phyloP scores from a whole-genome alignment of 2,329 filamentous ascomycete species.

The Paracorniculantispora psalliotae region DNA sequence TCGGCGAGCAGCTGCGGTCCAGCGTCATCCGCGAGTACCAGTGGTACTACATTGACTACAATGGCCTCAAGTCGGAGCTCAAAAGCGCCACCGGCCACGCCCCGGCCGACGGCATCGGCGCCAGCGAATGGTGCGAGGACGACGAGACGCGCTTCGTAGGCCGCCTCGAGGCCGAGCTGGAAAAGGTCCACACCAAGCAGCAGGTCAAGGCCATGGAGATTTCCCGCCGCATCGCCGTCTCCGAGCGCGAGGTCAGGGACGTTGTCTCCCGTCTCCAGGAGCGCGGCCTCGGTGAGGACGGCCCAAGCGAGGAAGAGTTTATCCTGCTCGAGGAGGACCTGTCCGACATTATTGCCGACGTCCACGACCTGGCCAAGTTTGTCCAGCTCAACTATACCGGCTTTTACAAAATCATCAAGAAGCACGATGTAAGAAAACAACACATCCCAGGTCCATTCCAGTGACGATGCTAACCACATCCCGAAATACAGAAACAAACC shows the following conservation, averaged over 20 bases:
- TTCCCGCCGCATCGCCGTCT: slow-evolving; percentile 78
- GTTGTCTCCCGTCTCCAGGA: slow-evolving; percentile 72
- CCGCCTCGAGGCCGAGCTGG: slow-evolving; percentile 83
- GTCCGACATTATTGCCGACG: slow-evolving; percentile 96
- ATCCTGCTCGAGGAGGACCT: slow-evolving; percentile 89
- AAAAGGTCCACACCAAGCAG: slow-evolving; percentile 97
- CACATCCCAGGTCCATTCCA: not conserved
- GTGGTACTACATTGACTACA: slow-evolving; percentile 98
- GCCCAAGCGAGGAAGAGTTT: slow-evolving; percentile 85
- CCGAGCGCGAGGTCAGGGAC: slow-evolving; percentile 83
- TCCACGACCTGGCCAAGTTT: slow-evolving; percentile 96
- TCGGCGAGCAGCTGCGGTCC: slow-evolving; percentile 93
- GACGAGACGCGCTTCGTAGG: slow-evolving; percentile 86
- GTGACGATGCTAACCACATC: not conserved
- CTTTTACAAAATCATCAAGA: slow-evolving; percentile 99
- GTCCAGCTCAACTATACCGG: slow-evolving; percentile 98
- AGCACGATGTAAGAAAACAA: slow-evolving; percentile 72
- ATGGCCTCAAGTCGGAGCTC: slow-evolving; percentile 82
- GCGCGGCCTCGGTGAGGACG: slow-evolving; percentile 50
- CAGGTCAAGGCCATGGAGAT: slow-evolving; percentile 97
- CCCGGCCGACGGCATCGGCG: slow-evolving; percentile 39
- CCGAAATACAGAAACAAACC: slow-evolving; percentile 70
- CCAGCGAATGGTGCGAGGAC: slow-evolving; percentile 77
- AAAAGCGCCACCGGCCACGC: slow-evolving; percentile 61
- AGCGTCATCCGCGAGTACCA: slow-evolving; percentile 96